These are phyloP conservation scores for Arxiozyma slooffiae DNA, from an alignment of 1,139 yeast species.

Conservation along the genomic window DNA sequence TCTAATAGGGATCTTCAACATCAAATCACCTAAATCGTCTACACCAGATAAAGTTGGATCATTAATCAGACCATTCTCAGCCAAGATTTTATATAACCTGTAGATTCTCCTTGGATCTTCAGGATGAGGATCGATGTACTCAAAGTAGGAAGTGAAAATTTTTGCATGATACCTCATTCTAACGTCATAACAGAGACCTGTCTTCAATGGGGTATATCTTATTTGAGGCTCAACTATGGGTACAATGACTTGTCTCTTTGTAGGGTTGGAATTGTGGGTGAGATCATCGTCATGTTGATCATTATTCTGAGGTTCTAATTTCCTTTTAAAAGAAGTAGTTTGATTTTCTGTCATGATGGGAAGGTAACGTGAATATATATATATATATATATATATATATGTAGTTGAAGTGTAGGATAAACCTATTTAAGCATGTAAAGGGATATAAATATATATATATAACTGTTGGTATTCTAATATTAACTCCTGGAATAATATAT, in stretches of 20 bases:
- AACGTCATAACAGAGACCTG: slow-evolving; percentile 93
- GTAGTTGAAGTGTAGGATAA: neutral
- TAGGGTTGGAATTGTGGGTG: neutral
- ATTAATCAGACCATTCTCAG: slow-evolving; percentile 82
- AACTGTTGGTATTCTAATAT: too few relatives aligned
- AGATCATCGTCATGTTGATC: neutral
- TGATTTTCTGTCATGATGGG: neutral
- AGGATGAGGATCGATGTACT: slow-evolving; percentile 96
- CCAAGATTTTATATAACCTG: slow-evolving; percentile 82
- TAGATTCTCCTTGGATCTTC: slow-evolving; percentile 97
- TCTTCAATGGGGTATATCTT: slow-evolving; percentile 60
- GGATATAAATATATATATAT: too few relatives aligned
- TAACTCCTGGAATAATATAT: too few relatives aligned
- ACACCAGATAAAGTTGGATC: slow-evolving; percentile 76
- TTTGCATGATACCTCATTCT: slow-evolving; percentile 96
- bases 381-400: too few relatives aligned
- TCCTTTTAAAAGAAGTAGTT: slow-evolving; percentile 1
- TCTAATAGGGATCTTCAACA: slow-evolving; percentile 82
- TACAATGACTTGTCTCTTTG: slow-evolving; percentile 38
- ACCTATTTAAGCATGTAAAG: neutral
- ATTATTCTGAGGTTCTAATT: slow-evolving; percentile 1
- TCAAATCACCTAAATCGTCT: slow-evolving; percentile 70
- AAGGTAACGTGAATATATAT: neutral
- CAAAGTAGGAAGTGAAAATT: slow-evolving; percentile 82
- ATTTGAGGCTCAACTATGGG: slow-evolving; percentile 39